These are phyloP conservation scores for Aspergillus ruber DNA, from an alignment of 2,329 filamentous ascomycete genomes.

Conservation along the genomic window DNA sequence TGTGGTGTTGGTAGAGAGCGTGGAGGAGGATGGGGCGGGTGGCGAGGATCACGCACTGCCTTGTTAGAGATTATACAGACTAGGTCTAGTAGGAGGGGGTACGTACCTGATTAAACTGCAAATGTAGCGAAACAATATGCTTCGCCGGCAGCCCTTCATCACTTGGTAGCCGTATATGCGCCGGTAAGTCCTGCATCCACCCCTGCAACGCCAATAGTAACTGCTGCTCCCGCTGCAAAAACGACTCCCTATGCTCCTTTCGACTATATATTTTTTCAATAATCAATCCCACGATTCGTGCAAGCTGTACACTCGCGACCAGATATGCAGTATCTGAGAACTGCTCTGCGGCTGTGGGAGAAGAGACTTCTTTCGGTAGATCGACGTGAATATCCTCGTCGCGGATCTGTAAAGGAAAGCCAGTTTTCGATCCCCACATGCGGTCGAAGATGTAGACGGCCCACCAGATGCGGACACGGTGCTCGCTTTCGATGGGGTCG, in stretches of 20 bases:
- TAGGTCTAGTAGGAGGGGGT: not conserved
- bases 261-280: slow-evolving; percentile 22
- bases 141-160: slow-evolving; percentile 10
- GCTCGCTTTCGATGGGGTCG: slow-evolving; percentile 26
- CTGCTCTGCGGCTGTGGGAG: slow-evolving; percentile 18
- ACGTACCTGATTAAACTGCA: slow-evolving; percentile 27
- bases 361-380: slow-evolving; percentile 17
- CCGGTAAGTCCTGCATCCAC: slow-evolving; percentile 26
- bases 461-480: slow-evolving; percentile 28
- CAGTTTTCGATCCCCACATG: slow-evolving; percentile 41
- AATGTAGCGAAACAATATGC: slow-evolving; percentile 23
- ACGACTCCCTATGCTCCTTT: slow-evolving; percentile 18
- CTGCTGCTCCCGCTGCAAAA: slow-evolving; percentile 28
- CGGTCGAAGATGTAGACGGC: slow-evolving; percentile 29
- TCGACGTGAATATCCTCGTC: slow-evolving; percentile 39
- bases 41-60: slow-evolving; percentile 29
- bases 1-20: slow-evolving; percentile 18
- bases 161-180: slow-evolving; percentile 17
- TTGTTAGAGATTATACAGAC: not conserved
- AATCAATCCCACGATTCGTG: slow-evolving; percentile 21
- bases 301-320: slow-evolving; percentile 23
- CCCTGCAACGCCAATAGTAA: slow-evolving; percentile 24
- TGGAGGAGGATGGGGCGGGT: slow-evolving; percentile 31
- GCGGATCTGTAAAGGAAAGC: slow-evolving; percentile 40
- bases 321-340: slow-evolving; percentile 26